These are phyloP conservation scores for Colletotrichum melonis DNA, from an alignment of 2,329 filamentous ascomycete genomes.

Conservation along the genomic window DNA sequence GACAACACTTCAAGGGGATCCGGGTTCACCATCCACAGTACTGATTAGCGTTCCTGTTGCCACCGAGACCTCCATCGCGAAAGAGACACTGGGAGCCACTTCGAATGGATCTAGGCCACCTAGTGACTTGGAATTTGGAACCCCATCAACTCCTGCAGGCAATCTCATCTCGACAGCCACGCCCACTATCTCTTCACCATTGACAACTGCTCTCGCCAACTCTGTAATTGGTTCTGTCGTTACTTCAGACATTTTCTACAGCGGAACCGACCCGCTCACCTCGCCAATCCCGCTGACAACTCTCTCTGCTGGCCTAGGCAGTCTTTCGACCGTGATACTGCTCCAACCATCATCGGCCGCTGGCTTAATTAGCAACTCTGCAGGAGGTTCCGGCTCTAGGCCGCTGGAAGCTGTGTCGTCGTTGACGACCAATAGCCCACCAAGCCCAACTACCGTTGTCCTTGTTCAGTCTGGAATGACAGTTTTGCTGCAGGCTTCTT, in stretches of 20 bases:
- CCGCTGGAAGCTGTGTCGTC: background rate
- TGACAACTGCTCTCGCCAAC: background rate
- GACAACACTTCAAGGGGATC: background rate
- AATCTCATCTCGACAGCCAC: background rate
- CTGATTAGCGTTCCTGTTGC: background rate
- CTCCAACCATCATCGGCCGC: background rate
- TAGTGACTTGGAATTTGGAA: background rate
- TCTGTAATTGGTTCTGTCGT: background rate
- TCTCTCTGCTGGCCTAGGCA: background rate
- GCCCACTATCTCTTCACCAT: background rate
- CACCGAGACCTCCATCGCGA: background rate
- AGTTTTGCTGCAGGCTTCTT: too few species aligned
- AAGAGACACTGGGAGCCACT: background rate
- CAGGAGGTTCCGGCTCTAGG: background rate
- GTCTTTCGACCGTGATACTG: background rate
- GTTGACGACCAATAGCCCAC: too few species aligned
- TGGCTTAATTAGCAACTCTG: background rate
- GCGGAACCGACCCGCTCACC: background rate
- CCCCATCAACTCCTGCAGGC: too few species aligned
- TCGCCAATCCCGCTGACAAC: constrained; percentile 3
- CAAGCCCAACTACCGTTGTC: too few species aligned
- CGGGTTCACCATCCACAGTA: background rate
- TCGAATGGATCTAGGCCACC: background rate
- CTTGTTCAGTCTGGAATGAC: too few species aligned
- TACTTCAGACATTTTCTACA: background rate